phyloP scores from a whole-genome alignment of 2,329 filamentous ascomycete genomes.

The Nemania serpens region DNA sequence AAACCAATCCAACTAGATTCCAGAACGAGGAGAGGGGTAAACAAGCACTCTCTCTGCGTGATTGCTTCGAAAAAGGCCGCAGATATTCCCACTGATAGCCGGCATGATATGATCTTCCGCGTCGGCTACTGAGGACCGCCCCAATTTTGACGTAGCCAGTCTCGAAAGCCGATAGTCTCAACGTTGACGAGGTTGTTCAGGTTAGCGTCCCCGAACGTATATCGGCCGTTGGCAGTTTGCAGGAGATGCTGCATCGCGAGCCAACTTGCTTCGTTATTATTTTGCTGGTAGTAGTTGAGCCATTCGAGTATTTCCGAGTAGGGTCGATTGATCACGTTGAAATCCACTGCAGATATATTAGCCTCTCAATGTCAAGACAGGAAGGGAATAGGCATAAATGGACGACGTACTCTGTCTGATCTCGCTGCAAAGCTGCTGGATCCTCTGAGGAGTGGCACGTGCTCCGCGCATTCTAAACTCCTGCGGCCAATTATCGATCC shows the following conservation, averaged over 20 bases:
- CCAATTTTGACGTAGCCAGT: conserved; percentile 61
- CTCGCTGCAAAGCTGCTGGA: conserved; percentile 56
- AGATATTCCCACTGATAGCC: neutral
- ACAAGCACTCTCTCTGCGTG: neutral
- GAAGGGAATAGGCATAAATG: neutral
- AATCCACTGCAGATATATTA: conserved; percentile 31
- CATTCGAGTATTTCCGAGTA: conserved; percentile 49
- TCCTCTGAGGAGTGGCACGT: conserved; percentile 61
- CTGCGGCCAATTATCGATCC: conserved; percentile 63
- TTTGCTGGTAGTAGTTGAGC: conserved; percentile 50
- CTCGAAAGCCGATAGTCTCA: conserved; percentile 55
- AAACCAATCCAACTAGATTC: neutral
- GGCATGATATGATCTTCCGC: neutral
- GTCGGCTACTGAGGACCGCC: conserved; percentile 33
- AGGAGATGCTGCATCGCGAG: conserved; percentile 65
- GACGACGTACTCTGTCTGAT: conserved; percentile 53
- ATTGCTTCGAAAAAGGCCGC: neutral
- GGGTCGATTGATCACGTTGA: conserved; percentile 43
- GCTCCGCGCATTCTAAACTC: conserved; percentile 75
- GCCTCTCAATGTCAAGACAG: conserved; percentile 16
- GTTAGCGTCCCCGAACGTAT: conserved; percentile 65
- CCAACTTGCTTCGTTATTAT: conserved; percentile 54
- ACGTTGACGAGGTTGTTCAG: conserved; percentile 59
- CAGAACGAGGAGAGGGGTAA: neutral
- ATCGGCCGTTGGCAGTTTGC: conserved; percentile 70